phyloP scores from a whole-genome alignment of 2,329 filamentous ascomycete species.

The Colletotrichum sp. region DNA sequence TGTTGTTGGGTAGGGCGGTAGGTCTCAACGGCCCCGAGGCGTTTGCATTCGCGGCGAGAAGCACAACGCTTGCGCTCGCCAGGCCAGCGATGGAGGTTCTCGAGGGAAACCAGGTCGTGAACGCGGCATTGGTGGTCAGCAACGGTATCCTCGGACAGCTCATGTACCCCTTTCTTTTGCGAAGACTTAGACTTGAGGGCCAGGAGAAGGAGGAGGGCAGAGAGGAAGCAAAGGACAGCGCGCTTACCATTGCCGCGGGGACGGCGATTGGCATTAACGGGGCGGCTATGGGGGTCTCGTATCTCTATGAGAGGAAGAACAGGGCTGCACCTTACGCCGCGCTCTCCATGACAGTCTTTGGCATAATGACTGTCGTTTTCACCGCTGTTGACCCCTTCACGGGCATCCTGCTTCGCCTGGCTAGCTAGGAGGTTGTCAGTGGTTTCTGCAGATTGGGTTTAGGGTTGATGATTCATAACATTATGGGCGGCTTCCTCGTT shows the following conservation, averaged over 20 bases:
- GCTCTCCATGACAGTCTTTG: slow-evolving; percentile 62
- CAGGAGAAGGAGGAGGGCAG: background rate
- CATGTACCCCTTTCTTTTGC: slow-evolving; percentile 39
- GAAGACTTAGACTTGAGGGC: slow-evolving; percentile 29
- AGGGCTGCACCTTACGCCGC: slow-evolving; percentile 61
- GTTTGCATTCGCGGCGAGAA: slow-evolving; percentile 54
- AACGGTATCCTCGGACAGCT: slow-evolving; percentile 54
- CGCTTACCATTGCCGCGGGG: slow-evolving; percentile 52
- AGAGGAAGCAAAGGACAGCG: slow-evolving; percentile 20
- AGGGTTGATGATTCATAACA: background rate
- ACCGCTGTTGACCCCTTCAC: slow-evolving; percentile 54
- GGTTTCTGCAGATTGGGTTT: background rate
- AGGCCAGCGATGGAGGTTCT: slow-evolving; percentile 51
- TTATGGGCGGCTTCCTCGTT: background rate
- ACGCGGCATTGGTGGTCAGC: slow-evolving; percentile 56
- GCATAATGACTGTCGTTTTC: slow-evolving; percentile 60
- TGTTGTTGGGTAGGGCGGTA: slow-evolving; percentile 39
- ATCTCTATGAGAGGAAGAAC: slow-evolving; percentile 59
- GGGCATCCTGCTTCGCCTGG: slow-evolving; percentile 33
- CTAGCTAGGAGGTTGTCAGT: background rate
- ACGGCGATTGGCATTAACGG: slow-evolving; percentile 63
- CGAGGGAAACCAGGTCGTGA: slow-evolving; percentile 50
- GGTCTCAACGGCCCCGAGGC: slow-evolving; percentile 39
- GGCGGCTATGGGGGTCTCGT: slow-evolving; percentile 64
- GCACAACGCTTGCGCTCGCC: slow-evolving; percentile 55